These are phyloP conservation scores for Neocatenulostroma microsporum DNA, from an alignment of 2,329 filamentous ascomycete species.

Conservation along the genomic window DNA sequence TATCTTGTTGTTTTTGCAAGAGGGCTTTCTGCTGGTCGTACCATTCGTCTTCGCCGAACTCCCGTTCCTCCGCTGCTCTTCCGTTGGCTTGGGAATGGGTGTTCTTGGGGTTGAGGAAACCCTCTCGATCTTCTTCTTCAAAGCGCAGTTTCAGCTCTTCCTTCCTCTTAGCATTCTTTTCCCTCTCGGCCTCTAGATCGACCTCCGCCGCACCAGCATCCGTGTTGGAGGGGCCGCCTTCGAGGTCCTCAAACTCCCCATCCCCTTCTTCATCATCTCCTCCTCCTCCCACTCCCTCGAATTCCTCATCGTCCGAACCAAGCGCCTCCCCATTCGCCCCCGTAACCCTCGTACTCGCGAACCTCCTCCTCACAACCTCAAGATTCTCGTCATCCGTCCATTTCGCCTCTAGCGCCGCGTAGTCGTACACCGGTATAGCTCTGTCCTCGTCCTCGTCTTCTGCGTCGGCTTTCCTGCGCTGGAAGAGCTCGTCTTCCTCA, in stretches of 20 bases:
- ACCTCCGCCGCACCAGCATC: conserved; percentile 29
- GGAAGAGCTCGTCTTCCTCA: conserved; percentile 57
- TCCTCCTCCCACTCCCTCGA: conserved; percentile 35
- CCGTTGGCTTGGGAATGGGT: conserved; percentile 60
- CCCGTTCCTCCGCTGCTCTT: conserved; percentile 58
- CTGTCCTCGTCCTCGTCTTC: conserved; percentile 59
- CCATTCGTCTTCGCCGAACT: conserved; percentile 98
- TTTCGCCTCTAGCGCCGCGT: conserved; percentile 70
- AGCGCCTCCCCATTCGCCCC: conserved; percentile 40
- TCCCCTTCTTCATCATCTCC: conserved; percentile 59
- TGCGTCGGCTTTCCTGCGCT: conserved; percentile 46
- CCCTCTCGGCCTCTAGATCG: conserved; percentile 76
- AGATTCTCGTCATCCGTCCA: conserved; percentile 77
- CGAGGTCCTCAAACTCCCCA: conserved; percentile 77
- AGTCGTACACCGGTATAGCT: conserved; percentile 69
- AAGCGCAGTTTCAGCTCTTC: conserved; percentile 92
- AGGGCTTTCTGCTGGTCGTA: conserved; percentile 94
- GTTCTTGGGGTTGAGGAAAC: conserved; percentile 83
- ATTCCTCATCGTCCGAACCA: conserved; percentile 49
- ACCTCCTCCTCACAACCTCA: conserved; percentile 64
- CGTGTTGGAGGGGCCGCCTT: conserved; percentile 58
- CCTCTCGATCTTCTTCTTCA: conserved; percentile 96
- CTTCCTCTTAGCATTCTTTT: conserved; percentile 82
- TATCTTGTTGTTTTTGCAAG: conserved; percentile 90
- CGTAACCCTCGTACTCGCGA: conserved; percentile 61